Conservation (phyloP, 2,329 filamentous ascomycete genomes). For the Alternaria atra region DNA sequence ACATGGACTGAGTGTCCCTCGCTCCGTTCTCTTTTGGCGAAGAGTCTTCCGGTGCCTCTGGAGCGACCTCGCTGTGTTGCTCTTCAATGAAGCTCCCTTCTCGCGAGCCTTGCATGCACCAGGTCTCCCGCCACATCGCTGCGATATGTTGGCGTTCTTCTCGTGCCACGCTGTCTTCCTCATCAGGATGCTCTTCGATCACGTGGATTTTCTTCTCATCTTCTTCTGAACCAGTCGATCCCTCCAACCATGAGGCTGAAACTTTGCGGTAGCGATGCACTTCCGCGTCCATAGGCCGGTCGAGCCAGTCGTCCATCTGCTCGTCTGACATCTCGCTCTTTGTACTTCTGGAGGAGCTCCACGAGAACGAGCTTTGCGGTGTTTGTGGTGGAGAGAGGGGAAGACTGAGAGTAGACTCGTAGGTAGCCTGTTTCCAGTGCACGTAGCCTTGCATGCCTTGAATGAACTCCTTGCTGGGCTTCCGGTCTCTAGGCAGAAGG, state of each 20-base stretch:
- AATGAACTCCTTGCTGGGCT: slow-evolving; percentile 9
- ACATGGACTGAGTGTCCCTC: not conserved
- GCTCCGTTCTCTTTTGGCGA: not conserved
- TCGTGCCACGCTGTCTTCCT: slow-evolving; percentile 4
- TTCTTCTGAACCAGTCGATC: not conserved
- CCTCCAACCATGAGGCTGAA: slow-evolving; percentile 12
- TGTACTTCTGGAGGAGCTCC: slow-evolving; percentile 15
- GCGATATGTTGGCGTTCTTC: slow-evolving; percentile 3
- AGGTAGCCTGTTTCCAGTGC: slow-evolving; percentile 17
- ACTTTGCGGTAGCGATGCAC: slow-evolving; percentile 24
- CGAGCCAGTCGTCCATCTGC: slow-evolving; percentile 31
- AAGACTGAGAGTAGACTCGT: slow-evolving; percentile 2
- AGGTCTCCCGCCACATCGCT: slow-evolving; percentile 14
- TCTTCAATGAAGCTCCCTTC: not conserved
- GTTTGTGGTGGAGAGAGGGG: slow-evolving; percentile 14
- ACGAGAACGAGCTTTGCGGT: slow-evolving; percentile 7
- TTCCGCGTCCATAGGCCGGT: slow-evolving; percentile 27
- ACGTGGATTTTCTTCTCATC: slow-evolving; percentile 15
- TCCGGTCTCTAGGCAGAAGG: slow-evolving; percentile 13
- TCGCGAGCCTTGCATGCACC: slow-evolving; percentile 5
- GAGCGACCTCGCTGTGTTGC: not conserved
- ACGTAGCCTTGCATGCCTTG: slow-evolving; percentile 20
- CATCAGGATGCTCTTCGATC: slow-evolving; percentile 12
- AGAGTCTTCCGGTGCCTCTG: not conserved
- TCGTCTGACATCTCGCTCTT: slow-evolving; percentile 28